Evolutionary conservation across 139 green algal species (phyloP), one percentile per base, ranked within the genome.

Genomic region (Coccomyxa sp.): DNA sequence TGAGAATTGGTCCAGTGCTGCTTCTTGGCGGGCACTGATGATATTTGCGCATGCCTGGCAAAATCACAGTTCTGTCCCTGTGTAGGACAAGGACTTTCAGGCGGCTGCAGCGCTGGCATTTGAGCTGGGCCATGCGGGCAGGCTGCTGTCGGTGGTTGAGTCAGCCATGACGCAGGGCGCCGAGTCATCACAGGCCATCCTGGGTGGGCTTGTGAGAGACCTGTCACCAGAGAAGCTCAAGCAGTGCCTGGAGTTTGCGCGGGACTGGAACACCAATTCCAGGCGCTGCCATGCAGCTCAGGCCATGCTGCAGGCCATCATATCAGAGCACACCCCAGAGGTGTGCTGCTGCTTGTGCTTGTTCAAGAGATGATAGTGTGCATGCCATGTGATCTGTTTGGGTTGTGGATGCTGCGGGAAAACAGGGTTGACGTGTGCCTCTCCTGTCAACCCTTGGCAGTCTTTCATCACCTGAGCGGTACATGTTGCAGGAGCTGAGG

Each of bases 211-310:
- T 2, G 81, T 81, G 4, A 54, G n/a, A 18, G 29, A 18, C 2
- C 58, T 79, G 8, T 27, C 16, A n/a, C 54, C 39, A 22, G 73
- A 86, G 34, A 29, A 80, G 68, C 33, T 82, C 35, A 81, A 75
- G 82, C 34, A 75, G 39, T 73, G 44, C 33, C 83, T 95, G 27
- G 72, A 85, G 73, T 91, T 88, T 64, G 68, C 78, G 18, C 79
- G 94, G 27, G 94, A 98, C 68, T 99, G 96, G 96, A 99, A 98
- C 82, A 97, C 93, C 31, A 95, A 98, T 81, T 79, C 88, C 10
- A 85, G 86, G 77, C 91, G 93, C 80, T 97, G 90, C 82, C 82
- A 92, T 70, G 82, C 88, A 18, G 94, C 95, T 6, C 94, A 98
- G 78, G 86, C 85, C 22, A 79, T 96, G 82, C 84, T 99, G 78